phyloP scores from a whole-genome alignment of 768 basidiomycete species.

The Artomyces pyxidatus region DNA sequence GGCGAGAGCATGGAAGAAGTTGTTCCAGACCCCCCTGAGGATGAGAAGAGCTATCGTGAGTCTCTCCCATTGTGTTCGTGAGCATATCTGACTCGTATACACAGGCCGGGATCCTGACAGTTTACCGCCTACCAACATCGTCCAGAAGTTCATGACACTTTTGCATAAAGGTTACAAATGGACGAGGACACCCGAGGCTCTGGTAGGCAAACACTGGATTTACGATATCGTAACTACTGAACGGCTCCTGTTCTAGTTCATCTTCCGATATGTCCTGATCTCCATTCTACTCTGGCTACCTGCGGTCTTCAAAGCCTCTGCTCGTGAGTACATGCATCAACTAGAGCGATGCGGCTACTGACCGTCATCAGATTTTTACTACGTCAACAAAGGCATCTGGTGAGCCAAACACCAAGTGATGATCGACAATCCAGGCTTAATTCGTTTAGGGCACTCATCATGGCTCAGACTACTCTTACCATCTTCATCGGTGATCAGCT shows the following conservation, averaged over 20 bases:
- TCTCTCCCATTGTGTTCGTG: background rate
- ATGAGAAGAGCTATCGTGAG: constrained; percentile 12
- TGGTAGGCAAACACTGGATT: constrained; percentile 20
- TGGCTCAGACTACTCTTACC: constrained; percentile 51
- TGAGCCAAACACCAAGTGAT: constrained; percentile 10
- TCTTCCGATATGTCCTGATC: constrained; percentile 40
- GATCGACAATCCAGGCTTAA: background rate
- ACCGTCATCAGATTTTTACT: constrained; percentile 30
- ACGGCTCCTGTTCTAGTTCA: constrained; percentile 28
- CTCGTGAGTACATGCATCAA: constrained; percentile 27
- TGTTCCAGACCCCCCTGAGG: constrained; percentile 16
- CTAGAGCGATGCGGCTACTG: background rate
- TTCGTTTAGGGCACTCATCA: constrained; percentile 42
- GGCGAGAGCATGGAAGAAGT: constrained; percentile 22
- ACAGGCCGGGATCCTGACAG: constrained; percentile 40
- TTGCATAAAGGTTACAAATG: constrained; percentile 31
- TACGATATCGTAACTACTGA: background rate
- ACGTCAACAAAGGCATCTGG: constrained; percentile 40
- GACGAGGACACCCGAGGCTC: constrained; percentile 32
- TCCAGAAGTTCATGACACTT: constrained; percentile 32
- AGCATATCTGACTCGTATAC: background rate
- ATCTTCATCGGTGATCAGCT: constrained; percentile 54
- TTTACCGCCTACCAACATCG: constrained; percentile 32
- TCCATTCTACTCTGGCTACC: constrained; percentile 47
- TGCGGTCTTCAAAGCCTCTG: constrained; percentile 31